Percentiles rank a stretch among this genome's conserved stretches.
These are phyloP conservation scores for Passiflora organensis DNA, from an alignment of 345 rosid species.

Conservation along the genomic window DNA sequence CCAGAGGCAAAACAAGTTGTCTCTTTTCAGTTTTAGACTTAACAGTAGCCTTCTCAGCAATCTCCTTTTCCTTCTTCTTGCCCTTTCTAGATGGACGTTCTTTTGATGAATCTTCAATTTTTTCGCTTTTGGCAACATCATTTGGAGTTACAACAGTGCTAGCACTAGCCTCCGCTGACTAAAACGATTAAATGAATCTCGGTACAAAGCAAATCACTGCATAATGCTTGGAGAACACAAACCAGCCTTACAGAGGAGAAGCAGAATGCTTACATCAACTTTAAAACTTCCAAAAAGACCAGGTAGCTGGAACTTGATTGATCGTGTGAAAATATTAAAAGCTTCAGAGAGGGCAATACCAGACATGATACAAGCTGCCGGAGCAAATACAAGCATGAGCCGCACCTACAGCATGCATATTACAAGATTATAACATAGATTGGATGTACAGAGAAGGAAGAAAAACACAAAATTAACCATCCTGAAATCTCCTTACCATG, in stretches of 20 bases:
- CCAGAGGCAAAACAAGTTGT: constrained; percentile 82
- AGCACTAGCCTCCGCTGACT: constrained; percentile 61
- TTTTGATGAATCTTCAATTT: constrained; percentile 44
- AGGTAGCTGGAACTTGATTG: constrained; percentile 83
- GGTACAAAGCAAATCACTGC: too few species aligned
- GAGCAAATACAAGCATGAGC: constrained; percentile 98
- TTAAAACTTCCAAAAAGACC: constrained; percentile 35
- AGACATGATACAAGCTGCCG: constrained; percentile 98
- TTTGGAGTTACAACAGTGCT: constrained; percentile 30
- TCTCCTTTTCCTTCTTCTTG: constrained; percentile 67
- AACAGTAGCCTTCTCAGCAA: constrained; percentile 39
- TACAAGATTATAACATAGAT: background rate
- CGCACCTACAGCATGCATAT: constrained; percentile 66
- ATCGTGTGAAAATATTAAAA: constrained; percentile 79
- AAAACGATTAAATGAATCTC: constrained; percentile 29
- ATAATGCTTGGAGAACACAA: constrained; percentile 13
- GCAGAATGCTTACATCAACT: constrained; percentile 49
- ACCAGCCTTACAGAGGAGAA: constrained; percentile 10
- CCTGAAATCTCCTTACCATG: constrained; percentile 58
- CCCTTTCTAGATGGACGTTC: constrained; percentile 56
- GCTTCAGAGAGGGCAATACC: constrained; percentile 98
- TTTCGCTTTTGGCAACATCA: constrained; percentile 43
- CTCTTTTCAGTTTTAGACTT: constrained; percentile 51
- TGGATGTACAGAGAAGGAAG: background rate
- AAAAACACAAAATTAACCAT: constrained; percentile 1